Base-by-base conservation (phyloP, 1,284 basidiomycete genomes). In the Rhodofomes roseus region DNA sequence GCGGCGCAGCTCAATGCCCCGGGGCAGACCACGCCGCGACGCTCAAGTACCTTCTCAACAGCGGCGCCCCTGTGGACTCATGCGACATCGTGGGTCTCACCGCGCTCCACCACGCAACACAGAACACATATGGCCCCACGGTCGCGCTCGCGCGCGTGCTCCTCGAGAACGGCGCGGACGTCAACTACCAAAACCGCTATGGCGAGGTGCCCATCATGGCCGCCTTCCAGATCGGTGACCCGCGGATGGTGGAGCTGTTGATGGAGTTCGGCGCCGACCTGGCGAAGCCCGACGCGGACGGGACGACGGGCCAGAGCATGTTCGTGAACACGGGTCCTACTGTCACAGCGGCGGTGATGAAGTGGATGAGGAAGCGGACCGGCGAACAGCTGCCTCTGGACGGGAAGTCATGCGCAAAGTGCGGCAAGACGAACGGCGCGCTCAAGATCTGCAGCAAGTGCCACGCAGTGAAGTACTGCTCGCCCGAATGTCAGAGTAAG, bases 401-500 rank as follows among this genome's bases (percentile, higher is more conserved):
- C 20, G 76, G 76, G 60, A 78, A 77, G 62, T 68, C 65, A 51
- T 83, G 81, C 60, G 78, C 75, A 29, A 65, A 65, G 4, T 81
- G 78, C 60, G 71, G 66, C 27, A 63, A 63, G 60, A 67, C 62
- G 51, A 66, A 46, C 31, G 68, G 44, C 2, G 63, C 63, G 34
- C 63, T 85, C 58, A 81, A 75, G 68, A 71, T 70, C 56, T 85
- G 84, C 60, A 63, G 67, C 9, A 72, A 73, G 41, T 85, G 83
- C 57, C 73, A 72, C 12, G 66, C 78, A 2, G 73, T 73, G 4
- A 71, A 78, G 34, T 85, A 83, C 61, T 86, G 85, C 60, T 83
- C 81, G 6, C 63, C 70, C 1, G 76, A 74, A 25, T 85, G 85
- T 62, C 84, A 86, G 70, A 69, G 83, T 83, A 62, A 11, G 80